phyloP scores from a whole-genome alignment of 345 rosid species.

The Cardiospermum halicacabum region DNA sequence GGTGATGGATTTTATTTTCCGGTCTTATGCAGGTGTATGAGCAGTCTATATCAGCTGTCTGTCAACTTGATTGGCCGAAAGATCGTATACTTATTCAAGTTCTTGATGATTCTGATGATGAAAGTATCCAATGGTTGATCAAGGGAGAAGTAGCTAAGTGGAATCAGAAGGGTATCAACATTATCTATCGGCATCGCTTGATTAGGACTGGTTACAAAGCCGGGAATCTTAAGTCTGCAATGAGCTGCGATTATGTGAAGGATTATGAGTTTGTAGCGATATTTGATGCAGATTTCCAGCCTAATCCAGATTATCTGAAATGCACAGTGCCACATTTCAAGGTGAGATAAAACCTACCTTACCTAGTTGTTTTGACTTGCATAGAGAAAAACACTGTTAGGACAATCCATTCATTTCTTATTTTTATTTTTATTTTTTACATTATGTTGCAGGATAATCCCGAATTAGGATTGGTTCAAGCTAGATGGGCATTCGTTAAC shows the following conservation, averaged over 20 bases:
- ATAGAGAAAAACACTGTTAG: background rate
- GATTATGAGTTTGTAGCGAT: conserved; percentile 81
- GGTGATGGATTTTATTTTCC: conserved; percentile 7
- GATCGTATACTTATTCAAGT: conserved; percentile 64
- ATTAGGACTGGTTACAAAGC: conserved; percentile 86
- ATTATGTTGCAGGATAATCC: conserved; percentile 50
- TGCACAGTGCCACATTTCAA: conserved; percentile 76
- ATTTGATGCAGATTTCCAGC: conserved; percentile 86
- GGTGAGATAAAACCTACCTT: conserved; percentile 31
- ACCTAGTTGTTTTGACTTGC: background rate
- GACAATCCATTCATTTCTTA: background rate
- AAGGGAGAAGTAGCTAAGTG: conserved; percentile 58
- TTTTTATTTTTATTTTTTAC: background rate
- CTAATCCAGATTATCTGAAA: conserved; percentile 65
- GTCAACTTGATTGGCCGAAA: conserved; percentile 86
- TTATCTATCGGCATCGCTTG: conserved; percentile 65
- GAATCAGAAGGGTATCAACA: conserved; percentile 68
- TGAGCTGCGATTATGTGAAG: conserved; percentile 70
- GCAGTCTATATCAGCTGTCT: conserved; percentile 78
- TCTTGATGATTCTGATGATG: conserved; percentile 77
- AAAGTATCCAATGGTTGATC: conserved; percentile 58
- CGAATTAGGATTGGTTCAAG: conserved; percentile 70
- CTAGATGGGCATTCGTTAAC: conserved; percentile 81
- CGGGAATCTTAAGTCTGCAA: conserved; percentile 86
- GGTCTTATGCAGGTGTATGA: conserved; percentile 55